A percentile compares a stretch with the other conserved stretches of the same genome.
These are phyloP conservation scores for Sistotremastrum suecicum DNA, from an alignment of 768 basidiomycete genomes.

Conservation along the genomic window DNA sequence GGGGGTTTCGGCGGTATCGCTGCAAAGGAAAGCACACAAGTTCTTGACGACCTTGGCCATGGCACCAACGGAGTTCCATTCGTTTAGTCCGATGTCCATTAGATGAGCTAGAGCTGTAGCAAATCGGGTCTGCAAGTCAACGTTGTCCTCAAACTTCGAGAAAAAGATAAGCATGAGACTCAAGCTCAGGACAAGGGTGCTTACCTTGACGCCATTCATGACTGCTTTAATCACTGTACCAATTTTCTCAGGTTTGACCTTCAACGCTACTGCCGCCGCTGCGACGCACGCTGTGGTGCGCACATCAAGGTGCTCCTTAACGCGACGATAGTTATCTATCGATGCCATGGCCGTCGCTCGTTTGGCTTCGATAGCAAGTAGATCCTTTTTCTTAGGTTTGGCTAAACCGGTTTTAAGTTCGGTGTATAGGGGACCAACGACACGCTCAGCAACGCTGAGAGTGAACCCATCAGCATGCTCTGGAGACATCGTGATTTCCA, in stretches of 20 bases:
- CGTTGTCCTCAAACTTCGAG: constrained; percentile 69
- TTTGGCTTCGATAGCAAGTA: constrained; percentile 63
- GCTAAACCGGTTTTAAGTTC: constrained; percentile 63
- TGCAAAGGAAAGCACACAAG: constrained; percentile 90
- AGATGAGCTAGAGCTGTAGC: constrained; percentile 80
- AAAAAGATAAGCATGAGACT: neutral
- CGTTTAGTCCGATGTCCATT: constrained; percentile 53
- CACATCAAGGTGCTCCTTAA: constrained; percentile 75
- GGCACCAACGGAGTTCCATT: constrained; percentile 53
- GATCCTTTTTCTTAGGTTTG: constrained; percentile 64
- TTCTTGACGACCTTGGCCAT: constrained; percentile 96
- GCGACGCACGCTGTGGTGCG: constrained; percentile 85
- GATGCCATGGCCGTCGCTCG: constrained; percentile 49
- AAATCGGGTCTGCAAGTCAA: constrained; percentile 77
- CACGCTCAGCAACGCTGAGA: constrained; percentile 58
- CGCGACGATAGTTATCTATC: constrained; percentile 67
- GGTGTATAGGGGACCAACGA: constrained; percentile 56
- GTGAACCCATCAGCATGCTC: constrained; percentile 57
- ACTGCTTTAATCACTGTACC: constrained; percentile 93
- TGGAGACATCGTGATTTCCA: constrained; percentile 62
- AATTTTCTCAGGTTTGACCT: constrained; percentile 80
- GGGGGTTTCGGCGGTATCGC: constrained; percentile 80
- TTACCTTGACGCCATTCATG: constrained; percentile 94
- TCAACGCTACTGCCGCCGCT: constrained; percentile 79
- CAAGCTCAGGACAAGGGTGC: constrained; percentile 8